Evolutionary conservation across 768 basidiomycete genomes (phyloP), one percentile per base, ranked within the genome.

Genomic region (Strobilomyces echinocephalus): DNA sequence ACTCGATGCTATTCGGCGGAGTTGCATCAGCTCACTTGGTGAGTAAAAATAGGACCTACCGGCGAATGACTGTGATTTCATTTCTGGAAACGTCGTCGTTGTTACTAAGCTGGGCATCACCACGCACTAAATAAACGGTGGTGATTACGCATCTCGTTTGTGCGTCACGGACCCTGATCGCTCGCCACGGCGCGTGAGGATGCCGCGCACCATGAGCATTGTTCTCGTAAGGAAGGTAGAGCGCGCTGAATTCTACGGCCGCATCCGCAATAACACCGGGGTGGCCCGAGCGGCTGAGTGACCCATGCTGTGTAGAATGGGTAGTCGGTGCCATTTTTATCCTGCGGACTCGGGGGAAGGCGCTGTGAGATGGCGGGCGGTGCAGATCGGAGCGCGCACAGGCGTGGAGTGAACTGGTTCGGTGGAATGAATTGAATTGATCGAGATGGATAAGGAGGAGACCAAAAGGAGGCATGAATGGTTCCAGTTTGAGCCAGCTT

Each of bases 361-460:
- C 60, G 60, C 61, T 56, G 42, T 51, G 49, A 55, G 58, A 57
- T 45, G 34, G 28, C 16, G 50, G 60, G 60, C 60, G 21, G 60
- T 60, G 60, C 56, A 26, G 40, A 49, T 54, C 43, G 48, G 42
- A 48, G 57, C 24, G 58, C 42, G 49, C 56, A 51, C 41, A 42
- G 46, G 52, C 47, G 14, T 34, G 39, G 52, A 36, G 49, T 36
- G 50, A 59, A 53, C 50, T 40, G 53, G 56, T 63, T 64, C 50
- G 39, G 50, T 55, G 34, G 39, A 56, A 33, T 43, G 46, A 45
- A 20, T 53, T 61, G 53, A 52, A 60, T 45, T 59, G 55, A 63
- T 66, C 54, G 47, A 42, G 53, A 64, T 58, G 67, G 58, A 67
- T 55, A 60, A 64, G 49, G 39, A 24, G 30, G 30, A 46, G 26